A percentile compares a stretch with the other conserved stretches of the same genome.
Conservation (phyloP, 225 moss, liverwort and hornwort species). For the Pleurozium schreberi region DNA sequence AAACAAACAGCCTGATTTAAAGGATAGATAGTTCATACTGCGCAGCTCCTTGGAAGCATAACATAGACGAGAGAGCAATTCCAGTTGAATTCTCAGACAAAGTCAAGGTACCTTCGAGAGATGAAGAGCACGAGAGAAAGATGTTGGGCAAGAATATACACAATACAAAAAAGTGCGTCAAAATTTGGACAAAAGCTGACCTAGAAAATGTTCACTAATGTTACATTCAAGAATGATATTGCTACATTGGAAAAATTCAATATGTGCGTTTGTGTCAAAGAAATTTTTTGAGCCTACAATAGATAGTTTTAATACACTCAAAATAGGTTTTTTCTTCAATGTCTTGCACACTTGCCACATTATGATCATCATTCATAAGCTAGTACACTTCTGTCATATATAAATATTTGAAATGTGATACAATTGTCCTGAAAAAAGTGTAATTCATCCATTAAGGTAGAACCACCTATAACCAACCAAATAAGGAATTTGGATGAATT, state of each 20-base stretch:
- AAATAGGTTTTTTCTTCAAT: background rate
- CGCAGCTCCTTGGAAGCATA: background rate
- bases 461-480: too few relatives aligned
- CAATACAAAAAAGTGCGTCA: constrained; percentile 4
- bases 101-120: background rate
- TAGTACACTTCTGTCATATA: background rate
- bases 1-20: too few relatives aligned
- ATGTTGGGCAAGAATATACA: background rate
- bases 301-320: rapidly evolving
- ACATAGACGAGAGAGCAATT: background rate
- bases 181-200: background rate
- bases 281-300: too few relatives aligned
- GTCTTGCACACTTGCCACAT: too few relatives aligned
- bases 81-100: background rate
- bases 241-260: too few relatives aligned
- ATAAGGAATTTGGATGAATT: too few relatives aligned
- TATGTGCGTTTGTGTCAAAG: background rate
- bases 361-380: too few relatives aligned
- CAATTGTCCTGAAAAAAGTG: background rate
- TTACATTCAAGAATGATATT: background rate
- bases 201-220: background rate
- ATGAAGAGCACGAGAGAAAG: background rate
- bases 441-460: too few relatives aligned
- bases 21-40: background rate
- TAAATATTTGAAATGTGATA: background rate